Evolutionary conservation across 23 red algal genomes (phyloP).

Genomic region (Gracilariopsis chorda): DNA sequence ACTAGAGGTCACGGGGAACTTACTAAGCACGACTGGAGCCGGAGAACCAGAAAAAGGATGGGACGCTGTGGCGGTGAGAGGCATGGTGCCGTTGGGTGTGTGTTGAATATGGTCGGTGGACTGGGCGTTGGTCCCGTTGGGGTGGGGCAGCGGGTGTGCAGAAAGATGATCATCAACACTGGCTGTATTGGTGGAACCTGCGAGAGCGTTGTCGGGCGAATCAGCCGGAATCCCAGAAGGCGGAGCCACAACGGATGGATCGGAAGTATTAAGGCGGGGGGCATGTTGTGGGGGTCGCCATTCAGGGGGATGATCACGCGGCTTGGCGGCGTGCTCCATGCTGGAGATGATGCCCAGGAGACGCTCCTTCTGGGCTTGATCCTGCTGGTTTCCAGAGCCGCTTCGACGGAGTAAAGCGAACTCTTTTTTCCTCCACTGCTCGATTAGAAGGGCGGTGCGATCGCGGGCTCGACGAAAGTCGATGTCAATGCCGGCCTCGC

Average conservation of each 20-base stretch:
- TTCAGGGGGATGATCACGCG: conserved; percentile 30
- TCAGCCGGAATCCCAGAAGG: not conserved
- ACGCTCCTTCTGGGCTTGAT: conserved; percentile 46
- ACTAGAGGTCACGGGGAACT: not conserved
- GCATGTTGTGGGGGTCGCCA: not conserved
- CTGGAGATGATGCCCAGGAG: conserved; percentile 9
- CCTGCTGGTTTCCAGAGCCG: conserved; percentile 51
- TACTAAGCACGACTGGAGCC: not conserved
- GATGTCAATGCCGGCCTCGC: conserved; percentile 22
- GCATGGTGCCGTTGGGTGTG: not conserved
- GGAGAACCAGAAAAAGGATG: not conserved
- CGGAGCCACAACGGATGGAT: not conserved
- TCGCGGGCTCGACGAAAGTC: conserved; percentile 59
- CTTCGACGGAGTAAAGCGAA: conserved; percentile 34
- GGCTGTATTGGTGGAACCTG: not conserved
- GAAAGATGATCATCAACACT: not conserved
- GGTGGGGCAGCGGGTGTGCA: not conserved
- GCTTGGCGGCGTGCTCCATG: conserved; percentile 55
- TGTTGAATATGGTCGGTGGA: no score
- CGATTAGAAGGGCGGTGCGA: conserved; percentile 36
- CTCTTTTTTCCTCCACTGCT: conserved; percentile 49
- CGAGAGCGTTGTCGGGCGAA: not conserved
- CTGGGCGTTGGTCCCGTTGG: no score
- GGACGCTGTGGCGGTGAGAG: not conserved
- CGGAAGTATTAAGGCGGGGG: not conserved